Evolutionary conservation across 2,329 filamentous ascomycete species (phyloP).

Genomic region (Colletotrichum sidae): DNA sequence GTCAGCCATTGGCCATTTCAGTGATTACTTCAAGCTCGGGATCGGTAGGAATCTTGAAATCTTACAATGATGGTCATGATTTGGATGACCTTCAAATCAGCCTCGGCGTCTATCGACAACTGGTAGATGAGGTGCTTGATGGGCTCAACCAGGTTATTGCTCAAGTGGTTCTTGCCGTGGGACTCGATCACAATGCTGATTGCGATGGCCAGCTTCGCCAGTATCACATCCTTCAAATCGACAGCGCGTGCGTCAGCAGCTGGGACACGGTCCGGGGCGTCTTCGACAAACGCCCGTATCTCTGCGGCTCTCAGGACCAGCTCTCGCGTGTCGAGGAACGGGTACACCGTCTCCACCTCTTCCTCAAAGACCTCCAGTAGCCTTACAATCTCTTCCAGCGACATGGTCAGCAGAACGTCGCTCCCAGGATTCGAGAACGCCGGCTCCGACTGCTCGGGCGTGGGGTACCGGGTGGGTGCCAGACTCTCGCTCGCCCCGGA

Average conservation of each 20-base stretch:
- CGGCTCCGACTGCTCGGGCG: conserved; percentile 20
- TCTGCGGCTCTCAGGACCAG: conserved; percentile 42
- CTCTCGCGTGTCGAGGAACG: conserved; percentile 46
- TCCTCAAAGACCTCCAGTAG: conserved; percentile 52
- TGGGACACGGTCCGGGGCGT: not conserved
- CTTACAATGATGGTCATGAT: conserved; percentile 46
- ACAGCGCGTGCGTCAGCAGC: not conserved
- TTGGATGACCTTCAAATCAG: conserved; percentile 48
- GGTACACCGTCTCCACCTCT: conserved; percentile 52
- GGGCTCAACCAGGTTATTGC: conserved; percentile 44
- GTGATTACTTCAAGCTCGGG: no score
- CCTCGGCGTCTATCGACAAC: conserved; percentile 41
- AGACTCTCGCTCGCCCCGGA: conserved; percentile 41
- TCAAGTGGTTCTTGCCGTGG: conserved; percentile 45
- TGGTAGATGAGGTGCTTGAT: conserved; percentile 40
- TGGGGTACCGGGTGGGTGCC: conserved; percentile 39
- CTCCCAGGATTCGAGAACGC: conserved; percentile 8
- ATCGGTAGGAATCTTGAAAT: rapidly evolving
- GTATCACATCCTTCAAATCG: conserved; percentile 44
- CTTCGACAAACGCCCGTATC: conserved; percentile 42
- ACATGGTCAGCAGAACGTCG: conserved; percentile 25
- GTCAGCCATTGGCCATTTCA: not conserved
- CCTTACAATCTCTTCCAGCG: conserved; percentile 42
- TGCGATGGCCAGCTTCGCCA: conserved; percentile 48
- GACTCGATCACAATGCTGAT: conserved; percentile 47